Evolutionary conservation across 495 filamentous ascomycete genomes (phyloP), one percentile per base, ranked within the genome.

Genomic region (Aspergillus funiculosus): DNA sequence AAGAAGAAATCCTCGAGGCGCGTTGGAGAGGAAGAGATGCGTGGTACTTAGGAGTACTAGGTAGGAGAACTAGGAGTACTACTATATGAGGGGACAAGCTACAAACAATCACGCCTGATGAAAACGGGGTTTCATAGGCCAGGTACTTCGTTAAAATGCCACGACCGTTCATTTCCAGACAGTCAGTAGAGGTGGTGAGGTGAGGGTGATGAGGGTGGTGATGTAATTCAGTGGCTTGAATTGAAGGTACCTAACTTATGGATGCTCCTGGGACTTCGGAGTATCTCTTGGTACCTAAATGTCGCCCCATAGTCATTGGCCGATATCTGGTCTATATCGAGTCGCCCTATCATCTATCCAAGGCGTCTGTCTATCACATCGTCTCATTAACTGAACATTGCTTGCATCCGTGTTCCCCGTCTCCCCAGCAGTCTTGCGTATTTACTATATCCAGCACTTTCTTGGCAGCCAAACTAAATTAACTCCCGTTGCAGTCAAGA

Each of bases 181-280:
- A 11, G 14, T 25, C 35, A 30, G 35, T n/a, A n/a, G n/a, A n/a
- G n/a, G n/a, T n/a, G n/a, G n/a, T n/a, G n/a, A n/a, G n/a, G n/a
- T n/a, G n/a, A n/a, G n/a, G n/a, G n/a, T n/a, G 10, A 24, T 35
- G 29, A 5, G 32, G 45, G 37, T 48, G 45, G 36, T 48, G 45
- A 48, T 48, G 45, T 48, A 48, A 48, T 48, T 34, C 40, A 31
- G 27, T 18, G n/a, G n/a, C n/a, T n/a, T n/a, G n/a, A n/a, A n/a
- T n/a, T n/a, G n/a, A n/a, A n/a, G n/a, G n/a, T n/a, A n/a, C n/a
- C n/a, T n/a, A n/a, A n/a, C n/a, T n/a, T n/a, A n/a, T n/a, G n/a
- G n/a, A n/a, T n/a, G n/a, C n/a, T n/a, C n/a, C n/a, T n/a, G n/a
- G n/a, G n/a, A n/a, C n/a, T n/a, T n/a, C n/a, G n/a, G n/a, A n/a